Conservation (phyloP, 306 rosid genomes). For the Begonia fuchsioides region DNA sequence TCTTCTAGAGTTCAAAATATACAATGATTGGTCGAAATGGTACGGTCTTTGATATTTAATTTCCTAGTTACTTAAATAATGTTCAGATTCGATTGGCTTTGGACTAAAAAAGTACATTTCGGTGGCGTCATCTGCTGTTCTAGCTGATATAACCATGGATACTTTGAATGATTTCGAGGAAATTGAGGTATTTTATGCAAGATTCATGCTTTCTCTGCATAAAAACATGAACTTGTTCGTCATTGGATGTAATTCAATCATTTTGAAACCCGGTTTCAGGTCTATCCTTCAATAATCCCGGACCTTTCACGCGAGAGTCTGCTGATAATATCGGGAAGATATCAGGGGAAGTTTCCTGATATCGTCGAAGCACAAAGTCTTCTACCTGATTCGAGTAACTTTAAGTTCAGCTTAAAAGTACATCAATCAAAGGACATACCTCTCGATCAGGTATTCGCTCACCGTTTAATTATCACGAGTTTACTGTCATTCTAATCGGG, state of each 20-base stretch:
- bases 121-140: conserved; percentile 45
- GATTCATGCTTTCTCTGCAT: too few relatives aligned
- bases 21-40: too few relatives aligned
- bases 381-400: conserved; percentile 40
- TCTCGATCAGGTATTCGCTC: conserved; percentile 41
- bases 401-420: conserved; percentile 38
- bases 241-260: not conserved
- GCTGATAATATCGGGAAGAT: conserved; percentile 60
- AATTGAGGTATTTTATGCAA: conserved; percentile 38
- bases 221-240: not conserved
- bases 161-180: conserved; percentile 44
- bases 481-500: too few relatives aligned
- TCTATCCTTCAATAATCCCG: conserved; percentile 51
- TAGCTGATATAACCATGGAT: conserved; percentile 44
- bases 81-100: conserved; percentile 36
- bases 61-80: not conserved
- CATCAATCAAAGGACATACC: conserved; percentile 59
- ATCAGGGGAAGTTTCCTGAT: conserved; percentile 52
- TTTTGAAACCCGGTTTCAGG: conserved; percentile 33
- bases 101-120: conserved; percentile 35
- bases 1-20: too few relatives aligned
- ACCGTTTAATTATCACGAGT: not conserved
- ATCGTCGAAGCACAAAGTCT: conserved; percentile 47
- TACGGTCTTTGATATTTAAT: too few relatives aligned
- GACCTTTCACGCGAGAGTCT: conserved; percentile 75